Evolutionary conservation across 176 grass and related monocot genomes (phyloP).

Genomic region (Tillandsia fasciculata): DNA sequence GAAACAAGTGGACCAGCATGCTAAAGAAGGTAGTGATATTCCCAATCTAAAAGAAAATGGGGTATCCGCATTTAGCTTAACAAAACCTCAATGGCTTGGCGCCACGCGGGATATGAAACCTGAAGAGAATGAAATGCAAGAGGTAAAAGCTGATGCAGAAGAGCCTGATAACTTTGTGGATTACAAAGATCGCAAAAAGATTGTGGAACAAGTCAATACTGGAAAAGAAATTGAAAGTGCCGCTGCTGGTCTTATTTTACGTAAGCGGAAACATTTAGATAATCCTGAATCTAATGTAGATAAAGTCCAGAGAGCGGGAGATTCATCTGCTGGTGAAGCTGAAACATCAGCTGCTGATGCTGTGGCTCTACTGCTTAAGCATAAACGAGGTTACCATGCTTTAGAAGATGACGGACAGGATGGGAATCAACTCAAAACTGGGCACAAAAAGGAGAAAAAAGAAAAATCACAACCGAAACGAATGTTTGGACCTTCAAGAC

Average conservation of each 20-base stretch:
- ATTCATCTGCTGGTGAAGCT: constrained; percentile 40
- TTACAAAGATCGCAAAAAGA: constrained; percentile 77
- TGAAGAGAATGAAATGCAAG: constrained; percentile 47
- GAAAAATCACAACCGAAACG: constrained; percentile 48
- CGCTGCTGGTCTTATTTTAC: constrained; percentile 79
- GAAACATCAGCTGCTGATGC: constrained; percentile 82
- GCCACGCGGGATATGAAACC: constrained; percentile 41
- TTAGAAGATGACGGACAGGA: constrained; percentile 43
- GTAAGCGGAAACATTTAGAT: constrained; percentile 51
- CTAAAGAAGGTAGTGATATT: constrained; percentile 13
- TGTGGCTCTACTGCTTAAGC: constrained; percentile 88
- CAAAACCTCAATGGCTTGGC: constrained; percentile 94
- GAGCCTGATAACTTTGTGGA: constrained; percentile 79
- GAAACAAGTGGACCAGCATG: constrained; percentile 13
- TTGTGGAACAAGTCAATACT: constrained; percentile 34
- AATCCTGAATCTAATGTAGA: constrained; percentile 11
- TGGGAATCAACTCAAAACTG: constrained; percentile 15
- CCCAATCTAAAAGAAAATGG: constrained; percentile 30
- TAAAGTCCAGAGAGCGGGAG: constrained; percentile 17
- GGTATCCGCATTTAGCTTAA: constrained; percentile 30
- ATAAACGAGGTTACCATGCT: constrained; percentile 51
- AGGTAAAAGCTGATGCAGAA: constrained; percentile 33
- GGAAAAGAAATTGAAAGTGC: constrained; percentile 58
- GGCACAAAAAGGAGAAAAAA: constrained; percentile 33
- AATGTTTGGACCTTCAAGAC: constrained; percentile 64